Evolutionary conservation across 805 yeast genomes (phyloP).

Genomic region (Myxozyma nipponensis): DNA sequence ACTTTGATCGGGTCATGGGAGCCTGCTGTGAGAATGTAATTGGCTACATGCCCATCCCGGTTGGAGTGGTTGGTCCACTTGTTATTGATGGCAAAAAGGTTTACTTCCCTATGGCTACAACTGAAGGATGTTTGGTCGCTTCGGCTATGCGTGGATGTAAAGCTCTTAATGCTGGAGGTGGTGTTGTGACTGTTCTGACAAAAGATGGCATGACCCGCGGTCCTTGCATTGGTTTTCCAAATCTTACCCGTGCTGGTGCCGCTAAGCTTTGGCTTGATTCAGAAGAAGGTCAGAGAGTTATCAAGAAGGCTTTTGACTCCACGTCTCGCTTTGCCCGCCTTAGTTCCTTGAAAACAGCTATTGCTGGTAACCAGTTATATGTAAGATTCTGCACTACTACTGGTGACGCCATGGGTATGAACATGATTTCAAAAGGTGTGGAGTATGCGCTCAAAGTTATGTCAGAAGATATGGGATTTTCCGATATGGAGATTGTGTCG

Average conservation of each 20-base stretch:
- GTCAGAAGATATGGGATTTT: constrained; percentile 86
- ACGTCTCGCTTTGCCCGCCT: constrained; percentile 96
- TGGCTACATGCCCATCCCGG: constrained; percentile 94
- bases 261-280: constrained; percentile 95
- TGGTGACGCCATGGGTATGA: constrained; percentile 99
- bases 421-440: constrained; percentile 98
- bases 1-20: constrained; percentile 93
- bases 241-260: constrained; percentile 82
- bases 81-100: constrained; percentile 81
- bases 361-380: constrained; percentile 86
- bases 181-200: constrained; percentile 85
- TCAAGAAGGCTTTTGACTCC: constrained; percentile 89
- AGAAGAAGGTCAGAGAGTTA: constrained; percentile 78
- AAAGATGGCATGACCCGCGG: constrained; percentile 99
- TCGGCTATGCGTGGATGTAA: constrained; percentile 99
- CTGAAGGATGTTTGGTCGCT: constrained; percentile 98
- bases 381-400: constrained; percentile 97
- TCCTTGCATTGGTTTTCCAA: constrained; percentile 89
- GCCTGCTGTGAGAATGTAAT: constrained; percentile 99
- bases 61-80: constrained; percentile 97
- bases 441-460: constrained; percentile 79
- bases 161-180: constrained; percentile 96
- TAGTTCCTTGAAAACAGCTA: constrained; percentile 83
- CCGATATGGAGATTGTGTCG: constrained; percentile 88
- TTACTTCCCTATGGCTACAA: constrained; percentile 98